These are phyloP conservation scores for Austroboletus eburneus DNA, from an alignment of 768 basidiomycete species.

Conservation along the genomic window DNA sequence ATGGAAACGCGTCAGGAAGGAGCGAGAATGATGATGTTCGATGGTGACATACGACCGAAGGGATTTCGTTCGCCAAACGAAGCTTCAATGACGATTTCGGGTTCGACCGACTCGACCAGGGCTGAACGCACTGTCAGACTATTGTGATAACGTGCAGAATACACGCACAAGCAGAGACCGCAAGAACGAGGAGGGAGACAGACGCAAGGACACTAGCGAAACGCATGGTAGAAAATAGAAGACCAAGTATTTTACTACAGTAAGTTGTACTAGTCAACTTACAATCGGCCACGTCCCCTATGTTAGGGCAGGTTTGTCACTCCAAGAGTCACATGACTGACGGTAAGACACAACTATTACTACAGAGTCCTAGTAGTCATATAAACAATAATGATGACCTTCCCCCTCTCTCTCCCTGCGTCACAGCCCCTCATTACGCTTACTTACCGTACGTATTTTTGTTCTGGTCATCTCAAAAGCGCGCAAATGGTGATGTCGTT, in stretches of 20 bases:
- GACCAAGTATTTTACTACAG: too few relatives aligned
- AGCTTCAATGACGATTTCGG: constrained; percentile 51
- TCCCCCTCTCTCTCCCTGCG: constrained; percentile 46
- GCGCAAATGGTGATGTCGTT: background rate
- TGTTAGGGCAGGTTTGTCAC: constrained; percentile 26
- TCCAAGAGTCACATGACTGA: too few relatives aligned
- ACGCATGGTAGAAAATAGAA: constrained; percentile 28
- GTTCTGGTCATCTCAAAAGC: background rate
- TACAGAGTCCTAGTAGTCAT: constrained; percentile 14
- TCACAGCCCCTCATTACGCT: constrained; percentile 57
- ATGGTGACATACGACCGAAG: constrained; percentile 62
- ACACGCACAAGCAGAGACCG: constrained; percentile 29
- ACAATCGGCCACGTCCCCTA: constrained; percentile 29
- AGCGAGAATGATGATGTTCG: constrained; percentile 1
- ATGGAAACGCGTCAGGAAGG: constrained; percentile 9
- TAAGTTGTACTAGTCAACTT: too few relatives aligned
- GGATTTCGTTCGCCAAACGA: constrained; percentile 69
- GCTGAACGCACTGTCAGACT: constrained; percentile 14
- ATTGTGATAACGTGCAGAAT: background rate
- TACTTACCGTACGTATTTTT: constrained; percentile 51
- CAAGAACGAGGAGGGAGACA: constrained; percentile 26
- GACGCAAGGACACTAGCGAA: constrained; percentile 27
- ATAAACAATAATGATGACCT: constrained; percentile 15
- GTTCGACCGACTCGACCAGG: constrained; percentile 37
- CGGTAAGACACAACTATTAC: too few relatives aligned